Conservation (phyloP, 768 basidiomycete genomes). For the Termitomyces sp. region DNA sequence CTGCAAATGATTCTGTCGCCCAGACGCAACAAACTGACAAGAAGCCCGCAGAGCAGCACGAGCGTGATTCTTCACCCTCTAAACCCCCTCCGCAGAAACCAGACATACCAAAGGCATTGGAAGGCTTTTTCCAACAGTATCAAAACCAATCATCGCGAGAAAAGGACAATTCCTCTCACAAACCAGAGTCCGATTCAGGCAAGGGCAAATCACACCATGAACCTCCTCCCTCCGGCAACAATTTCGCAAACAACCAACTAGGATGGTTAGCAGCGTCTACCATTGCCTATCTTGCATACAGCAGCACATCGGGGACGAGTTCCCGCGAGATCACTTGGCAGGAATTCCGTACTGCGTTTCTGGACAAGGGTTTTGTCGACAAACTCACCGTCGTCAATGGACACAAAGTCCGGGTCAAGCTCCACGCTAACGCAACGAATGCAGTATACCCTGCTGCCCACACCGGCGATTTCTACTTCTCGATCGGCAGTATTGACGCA, state of each 20-base stretch:
- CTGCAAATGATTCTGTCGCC: constrained; percentile 5
- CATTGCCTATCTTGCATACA: constrained; percentile 64
- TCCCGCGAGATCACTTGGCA: constrained; percentile 98
- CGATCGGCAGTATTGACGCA: constrained; percentile 94
- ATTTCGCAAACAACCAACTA: constrained; percentile 57
- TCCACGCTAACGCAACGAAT: constrained; percentile 87
- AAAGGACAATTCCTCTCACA: constrained; percentile 30
- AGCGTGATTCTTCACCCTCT: constrained; percentile 18
- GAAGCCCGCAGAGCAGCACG: constrained; percentile 22
- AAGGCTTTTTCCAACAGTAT: constrained; percentile 78
- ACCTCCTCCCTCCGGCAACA: constrained; percentile 49
- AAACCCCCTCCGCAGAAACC: constrained; percentile 29
- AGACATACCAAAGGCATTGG: constrained; percentile 63
- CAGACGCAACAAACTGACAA: constrained; percentile 13
- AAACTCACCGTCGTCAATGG: constrained; percentile 91
- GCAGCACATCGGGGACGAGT: constrained; percentile 47
- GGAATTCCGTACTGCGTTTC: constrained; percentile 96
- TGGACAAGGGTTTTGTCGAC: constrained; percentile 95
- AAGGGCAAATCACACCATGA: constrained; percentile 32
- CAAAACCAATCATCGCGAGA: constrained; percentile 40
- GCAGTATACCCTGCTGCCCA: constrained; percentile 66
- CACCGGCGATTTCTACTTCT: constrained; percentile 82
- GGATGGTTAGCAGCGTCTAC: constrained; percentile 50
- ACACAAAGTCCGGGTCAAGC: constrained; percentile 84
- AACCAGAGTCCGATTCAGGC: constrained; percentile 33